Conservation (phyloP, 2,329 filamentous ascomycete species). For the Pyrenochaeta sp. region DNA sequence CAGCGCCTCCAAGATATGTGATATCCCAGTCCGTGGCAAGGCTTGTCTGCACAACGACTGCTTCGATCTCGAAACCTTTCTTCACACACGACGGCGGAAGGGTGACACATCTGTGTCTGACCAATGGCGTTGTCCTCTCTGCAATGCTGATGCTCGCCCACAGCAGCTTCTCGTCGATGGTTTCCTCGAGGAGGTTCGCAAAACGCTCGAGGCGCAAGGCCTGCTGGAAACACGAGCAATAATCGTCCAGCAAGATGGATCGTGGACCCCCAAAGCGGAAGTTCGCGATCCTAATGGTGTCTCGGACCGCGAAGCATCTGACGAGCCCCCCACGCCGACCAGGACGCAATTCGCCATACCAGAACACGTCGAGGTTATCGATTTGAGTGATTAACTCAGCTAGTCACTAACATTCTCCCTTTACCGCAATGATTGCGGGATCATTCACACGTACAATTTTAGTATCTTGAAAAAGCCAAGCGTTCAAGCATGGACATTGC, state of each 20-base stretch:
- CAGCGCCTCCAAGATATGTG: slow-evolving; percentile 63
- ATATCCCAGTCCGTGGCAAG: slow-evolving; percentile 74
- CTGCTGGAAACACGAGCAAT: slow-evolving; percentile 67
- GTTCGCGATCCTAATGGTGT: slow-evolving; percentile 7
- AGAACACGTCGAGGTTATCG: background rate
- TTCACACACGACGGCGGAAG: slow-evolving; percentile 56
- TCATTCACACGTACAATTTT: background rate
- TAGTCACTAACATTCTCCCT: background rate
- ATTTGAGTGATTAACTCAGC: background rate
- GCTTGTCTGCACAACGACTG: slow-evolving; percentile 82
- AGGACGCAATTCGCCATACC: background rate
- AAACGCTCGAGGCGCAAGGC: slow-evolving; percentile 60
- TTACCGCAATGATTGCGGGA: background rate
- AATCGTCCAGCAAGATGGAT: slow-evolving; percentile 69
- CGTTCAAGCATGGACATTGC: background rate
- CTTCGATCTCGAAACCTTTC: slow-evolving; percentile 86
- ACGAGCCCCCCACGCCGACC: background rate
- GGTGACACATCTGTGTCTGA: slow-evolving; percentile 61
- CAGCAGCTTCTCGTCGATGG: slow-evolving; percentile 74
- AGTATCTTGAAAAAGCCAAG: background rate
- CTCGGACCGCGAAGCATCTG: slow-evolving; percentile 1
- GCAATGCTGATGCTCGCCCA: slow-evolving; percentile 78
- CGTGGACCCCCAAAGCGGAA: slow-evolving; percentile 65
- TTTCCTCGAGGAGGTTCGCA: slow-evolving; percentile 72
- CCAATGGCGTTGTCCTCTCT: slow-evolving; percentile 88